Conservation (phyloP, 208 protist genomes). For the Kentomonas sorsogonicus region DNA sequence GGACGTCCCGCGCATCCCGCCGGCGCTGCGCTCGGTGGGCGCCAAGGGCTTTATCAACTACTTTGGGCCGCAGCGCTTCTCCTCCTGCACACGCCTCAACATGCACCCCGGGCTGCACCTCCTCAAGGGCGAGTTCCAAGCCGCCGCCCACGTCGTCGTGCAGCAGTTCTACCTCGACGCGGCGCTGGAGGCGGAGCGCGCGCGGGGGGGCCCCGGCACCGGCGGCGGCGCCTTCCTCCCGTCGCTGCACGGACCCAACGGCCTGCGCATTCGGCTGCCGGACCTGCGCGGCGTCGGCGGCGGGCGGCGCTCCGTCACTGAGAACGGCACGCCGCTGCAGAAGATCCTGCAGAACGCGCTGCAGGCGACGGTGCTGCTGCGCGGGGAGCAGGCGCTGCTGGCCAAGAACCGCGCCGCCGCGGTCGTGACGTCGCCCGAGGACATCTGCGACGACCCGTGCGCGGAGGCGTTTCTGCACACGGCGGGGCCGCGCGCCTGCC, state of each 20-base stretch:
- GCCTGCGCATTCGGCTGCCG: constrained; percentile 33
- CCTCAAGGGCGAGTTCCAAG: constrained; percentile 74
- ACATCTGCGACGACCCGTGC: constrained; percentile 53
- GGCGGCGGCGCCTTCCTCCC: constrained; percentile 30
- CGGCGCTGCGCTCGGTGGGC: constrained; percentile 54
- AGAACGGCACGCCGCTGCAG: constrained; percentile 72
- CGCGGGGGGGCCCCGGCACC: constrained; percentile 40
- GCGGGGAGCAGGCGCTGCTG: constrained; percentile 12
- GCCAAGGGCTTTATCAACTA: constrained; percentile 88
- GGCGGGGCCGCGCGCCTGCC: constrained; percentile 62
- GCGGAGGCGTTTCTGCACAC: constrained; percentile 77
- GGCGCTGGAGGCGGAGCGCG: constrained; percentile 52
- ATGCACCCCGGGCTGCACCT: constrained; percentile 85
- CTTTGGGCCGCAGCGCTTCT: constrained; percentile 73
- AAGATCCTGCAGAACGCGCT: constrained; percentile 73
- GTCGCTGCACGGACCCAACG: constrained; percentile 14
- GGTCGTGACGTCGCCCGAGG: not conserved
- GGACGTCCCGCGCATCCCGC: constrained; percentile 42
- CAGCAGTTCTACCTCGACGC: constrained; percentile 85
- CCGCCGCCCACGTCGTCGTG: constrained; percentile 78
- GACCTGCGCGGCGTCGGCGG: constrained; percentile 31
- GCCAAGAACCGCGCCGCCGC: not conserved
- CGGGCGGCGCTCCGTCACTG: constrained; percentile 38
- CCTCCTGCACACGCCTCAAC: constrained; percentile 73
- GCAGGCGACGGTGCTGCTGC: constrained; percentile 50